phyloP scores from a whole-genome alignment of 805 yeast genomes.

The Deakozyma indianensis region DNA sequence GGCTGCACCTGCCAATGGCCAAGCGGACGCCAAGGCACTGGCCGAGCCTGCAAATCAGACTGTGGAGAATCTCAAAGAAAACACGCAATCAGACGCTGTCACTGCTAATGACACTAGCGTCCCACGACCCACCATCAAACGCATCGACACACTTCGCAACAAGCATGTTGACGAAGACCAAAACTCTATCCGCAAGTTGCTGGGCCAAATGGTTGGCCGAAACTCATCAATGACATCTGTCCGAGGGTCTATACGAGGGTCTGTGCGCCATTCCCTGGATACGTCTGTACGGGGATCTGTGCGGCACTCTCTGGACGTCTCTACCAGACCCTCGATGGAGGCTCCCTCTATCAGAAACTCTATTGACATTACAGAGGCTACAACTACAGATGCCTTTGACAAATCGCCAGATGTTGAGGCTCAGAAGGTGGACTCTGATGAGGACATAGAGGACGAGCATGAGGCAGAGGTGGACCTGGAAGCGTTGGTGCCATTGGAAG shows the following conservation, averaged over 20 bases:
- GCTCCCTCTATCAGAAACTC: not conserved
- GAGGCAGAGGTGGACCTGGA: conserved; percentile 14
- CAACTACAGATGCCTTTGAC: not conserved
- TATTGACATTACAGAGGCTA: not conserved
- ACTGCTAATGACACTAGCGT: not conserved
- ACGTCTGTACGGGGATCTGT: not conserved
- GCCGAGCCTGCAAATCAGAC: not conserved
- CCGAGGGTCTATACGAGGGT: not conserved
- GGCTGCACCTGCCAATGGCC: not conserved
- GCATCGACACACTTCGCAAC: not conserved
- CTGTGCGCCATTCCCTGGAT: not conserved
- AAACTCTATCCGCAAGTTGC: not conserved
- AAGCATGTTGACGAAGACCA: not conserved
- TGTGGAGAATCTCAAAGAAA: not conserved
- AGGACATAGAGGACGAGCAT: conserved; percentile 3
- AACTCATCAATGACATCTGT: not conserved
- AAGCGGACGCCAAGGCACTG: not conserved
- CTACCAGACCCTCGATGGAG: too few relatives aligned
- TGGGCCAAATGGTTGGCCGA: too few relatives aligned
- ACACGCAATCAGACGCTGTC: not conserved
- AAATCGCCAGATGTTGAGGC: conserved; percentile 6
- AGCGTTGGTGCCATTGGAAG: conserved; percentile 3
- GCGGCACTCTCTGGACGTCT: too few relatives aligned
- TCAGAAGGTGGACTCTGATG: not conserved
- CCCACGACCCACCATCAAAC: not conserved